Conservation (phyloP, 768 basidiomycete genomes). For the Tephrocybe sp. region DNA sequence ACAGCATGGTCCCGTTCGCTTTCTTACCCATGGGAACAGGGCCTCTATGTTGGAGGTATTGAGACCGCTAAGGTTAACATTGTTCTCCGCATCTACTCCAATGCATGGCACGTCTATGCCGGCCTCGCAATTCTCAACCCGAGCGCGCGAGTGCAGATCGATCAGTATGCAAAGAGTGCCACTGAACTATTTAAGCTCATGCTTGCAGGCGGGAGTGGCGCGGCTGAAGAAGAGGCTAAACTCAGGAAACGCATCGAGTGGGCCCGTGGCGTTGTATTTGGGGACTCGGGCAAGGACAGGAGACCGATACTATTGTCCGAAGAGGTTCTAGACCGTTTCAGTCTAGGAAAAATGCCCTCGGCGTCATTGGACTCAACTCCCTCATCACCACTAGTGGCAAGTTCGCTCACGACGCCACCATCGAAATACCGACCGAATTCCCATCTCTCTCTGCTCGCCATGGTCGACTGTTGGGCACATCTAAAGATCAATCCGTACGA, state of each 20-base stretch:
- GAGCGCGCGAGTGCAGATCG: conserved; percentile 80
- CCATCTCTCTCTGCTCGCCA: conserved; percentile 90
- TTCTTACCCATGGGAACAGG: conserved; percentile 93
- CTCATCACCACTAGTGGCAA: conserved; percentile 33
- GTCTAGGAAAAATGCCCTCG: conserved; percentile 51
- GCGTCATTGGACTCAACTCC: conserved; percentile 10
- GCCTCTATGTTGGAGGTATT: conserved; percentile 93
- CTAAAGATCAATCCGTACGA: conserved; percentile 85
- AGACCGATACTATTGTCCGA: conserved; percentile 81
- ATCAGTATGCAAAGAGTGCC: conserved; percentile 83
- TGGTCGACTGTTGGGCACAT: conserved; percentile 97
- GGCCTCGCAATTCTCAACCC: conserved; percentile 98
- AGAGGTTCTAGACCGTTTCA: conserved; percentile 85
- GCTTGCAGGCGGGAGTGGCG: conserved; percentile 54
- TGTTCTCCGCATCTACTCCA: conserved; percentile 92
- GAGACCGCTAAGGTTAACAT: conserved; percentile 99
- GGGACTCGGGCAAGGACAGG: conserved; percentile 29
- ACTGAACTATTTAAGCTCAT: conserved; percentile 96
- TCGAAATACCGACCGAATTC: conserved; percentile 65
- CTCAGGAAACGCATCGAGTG: conserved; percentile 73
- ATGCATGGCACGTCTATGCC: conserved; percentile 99
- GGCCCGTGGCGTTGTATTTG: conserved; percentile 78
- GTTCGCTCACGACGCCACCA: conserved; percentile 45
- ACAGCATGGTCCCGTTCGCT: conserved; percentile 84
- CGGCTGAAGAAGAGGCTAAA: conserved; percentile 33